Evolutionary conservation across 2,329 filamentous ascomycete genomes (phyloP).

Genomic region (Graphiopsis chlorocephala): DNA sequence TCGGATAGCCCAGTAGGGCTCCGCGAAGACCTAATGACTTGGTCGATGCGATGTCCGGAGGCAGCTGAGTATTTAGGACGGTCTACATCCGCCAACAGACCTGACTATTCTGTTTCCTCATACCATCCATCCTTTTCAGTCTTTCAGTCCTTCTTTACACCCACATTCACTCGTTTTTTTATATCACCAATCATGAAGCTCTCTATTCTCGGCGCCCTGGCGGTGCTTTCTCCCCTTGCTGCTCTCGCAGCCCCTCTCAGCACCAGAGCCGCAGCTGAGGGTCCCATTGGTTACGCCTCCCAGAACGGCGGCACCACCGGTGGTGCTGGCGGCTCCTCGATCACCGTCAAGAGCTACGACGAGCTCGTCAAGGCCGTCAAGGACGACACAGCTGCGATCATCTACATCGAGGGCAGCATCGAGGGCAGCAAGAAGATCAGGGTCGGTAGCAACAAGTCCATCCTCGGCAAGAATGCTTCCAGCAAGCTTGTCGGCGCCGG

Average conservation of each 20-base stretch:
- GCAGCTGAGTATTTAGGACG: constrained; percentile 1
- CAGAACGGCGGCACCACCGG: constrained; percentile 42
- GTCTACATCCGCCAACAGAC: background rate
- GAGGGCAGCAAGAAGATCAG: constrained; percentile 43
- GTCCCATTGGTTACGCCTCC: background rate
- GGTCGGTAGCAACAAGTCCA: constrained; percentile 50
- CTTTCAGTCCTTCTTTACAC: background rate
- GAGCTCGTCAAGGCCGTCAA: constrained; percentile 40
- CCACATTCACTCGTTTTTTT: constrained; percentile 2
- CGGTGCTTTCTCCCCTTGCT: constrained; percentile 23
- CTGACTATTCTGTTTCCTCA: background rate
- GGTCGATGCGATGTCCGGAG: background rate
- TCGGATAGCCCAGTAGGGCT: background rate
- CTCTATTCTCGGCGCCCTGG: constrained; percentile 24
- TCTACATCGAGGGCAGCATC: constrained; percentile 48
- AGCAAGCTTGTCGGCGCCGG: constrained; percentile 46
- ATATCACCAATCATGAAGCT: background rate
- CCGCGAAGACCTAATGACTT: background rate
- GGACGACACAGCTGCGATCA: constrained; percentile 38
- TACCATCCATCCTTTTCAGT: background rate
- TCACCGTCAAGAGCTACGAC: constrained; percentile 47
- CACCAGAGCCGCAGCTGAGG: constrained; percentile 11
- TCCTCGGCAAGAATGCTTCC: constrained; percentile 49
- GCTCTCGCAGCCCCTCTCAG: constrained; percentile 22
- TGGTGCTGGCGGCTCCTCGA: constrained; percentile 44